phyloP scores from a whole-genome alignment of 1,284 basidiomycete species.

The Serendipita sp. region DNA sequence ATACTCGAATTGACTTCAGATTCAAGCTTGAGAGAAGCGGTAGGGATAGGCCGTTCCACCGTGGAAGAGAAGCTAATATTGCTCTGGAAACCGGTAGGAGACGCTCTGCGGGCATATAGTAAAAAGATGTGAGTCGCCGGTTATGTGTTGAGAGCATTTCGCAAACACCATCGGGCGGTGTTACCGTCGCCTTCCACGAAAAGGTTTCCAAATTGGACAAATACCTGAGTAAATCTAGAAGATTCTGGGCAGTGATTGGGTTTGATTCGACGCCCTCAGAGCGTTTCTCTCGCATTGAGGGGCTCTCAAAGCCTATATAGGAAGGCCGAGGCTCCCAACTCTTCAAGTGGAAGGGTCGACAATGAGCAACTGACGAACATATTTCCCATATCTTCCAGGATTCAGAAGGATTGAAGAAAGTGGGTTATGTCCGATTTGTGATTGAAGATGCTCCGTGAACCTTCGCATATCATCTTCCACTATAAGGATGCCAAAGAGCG shows the following conservation, averaged over 20 bases:
- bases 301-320: not conserved
- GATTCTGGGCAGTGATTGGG: conserved; percentile 18
- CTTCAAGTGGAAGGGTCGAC: conserved; percentile 15
- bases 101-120: conserved; percentile 15
- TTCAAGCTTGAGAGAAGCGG: conserved; percentile 20
- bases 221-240: conserved; percentile 18
- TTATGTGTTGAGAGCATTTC: conserved; percentile 22
- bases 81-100: conserved; percentile 1
- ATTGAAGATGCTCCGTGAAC: conserved; percentile 10
- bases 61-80: conserved; percentile 14
- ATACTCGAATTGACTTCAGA: conserved; percentile 21
- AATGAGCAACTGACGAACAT: conserved; percentile 18
- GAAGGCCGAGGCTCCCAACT: not conserved
- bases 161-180: conserved; percentile 26
- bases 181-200: conserved; percentile 21
- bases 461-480: conserved; percentile 20
- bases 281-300: not conserved
- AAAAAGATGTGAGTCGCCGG: conserved; percentile 18
- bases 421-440: not conserved
- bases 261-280: conserved; percentile 5
- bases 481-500: conserved; percentile 18
- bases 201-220: conserved; percentile 22
- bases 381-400: conserved; percentile 19
- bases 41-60: conserved; percentile 26
- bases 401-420: conserved; percentile 17